phyloP scores from a whole-genome alignment of 2,329 filamentous ascomycete genomes.

The Colletotrichum noveboracense region DNA sequence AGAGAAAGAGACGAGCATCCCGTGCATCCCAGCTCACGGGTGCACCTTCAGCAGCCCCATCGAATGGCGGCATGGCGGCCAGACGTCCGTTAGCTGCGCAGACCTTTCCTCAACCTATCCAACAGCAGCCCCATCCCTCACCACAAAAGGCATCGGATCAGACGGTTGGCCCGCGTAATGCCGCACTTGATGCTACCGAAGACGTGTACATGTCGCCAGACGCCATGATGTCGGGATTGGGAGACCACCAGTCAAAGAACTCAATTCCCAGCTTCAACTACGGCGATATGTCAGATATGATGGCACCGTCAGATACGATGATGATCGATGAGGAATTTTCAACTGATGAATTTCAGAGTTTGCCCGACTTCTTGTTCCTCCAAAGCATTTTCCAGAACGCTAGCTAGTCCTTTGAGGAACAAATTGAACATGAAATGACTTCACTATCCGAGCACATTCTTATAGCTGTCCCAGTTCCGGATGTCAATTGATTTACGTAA shows the following conservation, averaged over 20 bases:
- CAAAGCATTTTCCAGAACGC: neutral
- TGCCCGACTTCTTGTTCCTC: neutral
- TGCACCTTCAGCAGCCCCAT: neutral
- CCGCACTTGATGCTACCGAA: neutral
- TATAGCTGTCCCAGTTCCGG: neutral
- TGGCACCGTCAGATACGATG: neutral
- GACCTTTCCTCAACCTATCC: neutral
- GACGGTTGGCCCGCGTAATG: neutral
- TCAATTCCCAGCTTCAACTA: neutral
- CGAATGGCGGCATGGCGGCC: neutral
- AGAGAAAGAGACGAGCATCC: neutral
- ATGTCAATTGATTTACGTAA: neutral
- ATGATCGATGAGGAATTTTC: neutral
- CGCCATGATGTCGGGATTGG: neutral
- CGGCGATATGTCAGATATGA: neutral
- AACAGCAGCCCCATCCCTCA: neutral
- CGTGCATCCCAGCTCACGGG: neutral
- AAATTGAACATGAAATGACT: neutral
- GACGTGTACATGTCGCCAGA: neutral
- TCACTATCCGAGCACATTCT: neutral
- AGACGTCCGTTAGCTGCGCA: neutral
- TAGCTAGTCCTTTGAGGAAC: neutral
- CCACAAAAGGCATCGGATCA: neutral
- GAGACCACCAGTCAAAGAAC: neutral
- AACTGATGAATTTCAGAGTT: neutral